phyloP scores from a whole-genome alignment of 202 grass and related monocot genomes.

The Zizania palustris region DNA sequence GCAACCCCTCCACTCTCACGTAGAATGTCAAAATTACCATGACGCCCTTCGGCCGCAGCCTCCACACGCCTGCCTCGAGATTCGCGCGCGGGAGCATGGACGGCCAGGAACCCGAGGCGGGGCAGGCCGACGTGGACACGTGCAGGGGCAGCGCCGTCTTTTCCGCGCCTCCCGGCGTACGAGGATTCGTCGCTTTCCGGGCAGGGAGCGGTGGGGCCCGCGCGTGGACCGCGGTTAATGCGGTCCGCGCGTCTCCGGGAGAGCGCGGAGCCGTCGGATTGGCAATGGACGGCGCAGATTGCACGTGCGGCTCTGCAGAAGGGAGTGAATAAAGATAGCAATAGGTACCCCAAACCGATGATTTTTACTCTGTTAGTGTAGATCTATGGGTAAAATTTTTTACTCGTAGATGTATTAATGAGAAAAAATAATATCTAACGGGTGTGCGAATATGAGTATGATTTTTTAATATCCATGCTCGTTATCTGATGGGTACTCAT shows the following conservation, averaged over 20 bases:
- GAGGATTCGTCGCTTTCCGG: conserved; percentile 66
- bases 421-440: too few relatives aligned
- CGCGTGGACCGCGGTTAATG: background rate
- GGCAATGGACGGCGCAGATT: background rate
- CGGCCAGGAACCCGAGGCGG: too few relatives aligned
- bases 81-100: background rate
- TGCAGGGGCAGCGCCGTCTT: background rate
- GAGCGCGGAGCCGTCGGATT: background rate
- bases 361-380: too few relatives aligned
- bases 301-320: too few relatives aligned
- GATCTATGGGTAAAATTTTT: too few relatives aligned
- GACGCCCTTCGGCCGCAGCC: background rate
- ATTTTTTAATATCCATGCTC: too few relatives aligned
- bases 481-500: too few relatives aligned
- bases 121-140: background rate
- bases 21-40: background rate
- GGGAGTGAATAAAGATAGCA: too few relatives aligned
- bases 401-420: too few relatives aligned
- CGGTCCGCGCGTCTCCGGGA: background rate
- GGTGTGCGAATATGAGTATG: too few relatives aligned
- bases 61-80: background rate
- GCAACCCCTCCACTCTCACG: background rate
- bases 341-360: too few relatives aligned
- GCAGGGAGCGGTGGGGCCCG: background rate
- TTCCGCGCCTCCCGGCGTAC: conserved; percentile 45